phyloP scores from a whole-genome alignment of 1,284 basidiomycete species.

The Peniophora sp. region DNA sequence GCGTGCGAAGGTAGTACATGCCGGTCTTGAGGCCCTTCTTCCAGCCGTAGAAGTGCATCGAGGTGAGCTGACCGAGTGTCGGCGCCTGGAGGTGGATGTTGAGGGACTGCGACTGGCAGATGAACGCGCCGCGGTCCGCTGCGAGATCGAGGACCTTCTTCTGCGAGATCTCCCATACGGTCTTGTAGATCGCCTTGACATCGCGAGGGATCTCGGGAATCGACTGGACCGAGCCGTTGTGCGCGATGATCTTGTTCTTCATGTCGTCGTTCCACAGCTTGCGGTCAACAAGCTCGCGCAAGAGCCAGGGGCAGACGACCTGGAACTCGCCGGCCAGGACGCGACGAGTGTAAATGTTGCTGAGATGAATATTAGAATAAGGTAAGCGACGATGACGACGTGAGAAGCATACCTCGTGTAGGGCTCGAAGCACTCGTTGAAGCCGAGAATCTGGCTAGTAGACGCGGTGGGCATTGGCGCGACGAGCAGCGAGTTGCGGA shows the following conservation, averaged over 20 bases:
- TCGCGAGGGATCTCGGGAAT: slow-evolving; percentile 83
- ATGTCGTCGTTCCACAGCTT: slow-evolving; percentile 97
- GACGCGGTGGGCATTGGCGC: slow-evolving; percentile 99
- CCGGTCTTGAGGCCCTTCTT: slow-evolving; percentile 99
- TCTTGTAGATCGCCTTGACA: slow-evolving; percentile 96
- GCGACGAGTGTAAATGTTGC: slow-evolving; percentile 98
- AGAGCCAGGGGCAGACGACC: slow-evolving; percentile 96
- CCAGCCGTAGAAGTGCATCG: slow-evolving; percentile 99
- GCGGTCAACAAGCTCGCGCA: slow-evolving; percentile 93
- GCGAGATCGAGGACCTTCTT: slow-evolving; percentile 98
- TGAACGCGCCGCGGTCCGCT: slow-evolving; percentile 97
- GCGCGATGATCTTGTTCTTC: slow-evolving; percentile 99
- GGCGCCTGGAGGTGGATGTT: slow-evolving; percentile 94
- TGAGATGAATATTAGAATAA: slow-evolving; percentile 22
- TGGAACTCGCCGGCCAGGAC: slow-evolving; percentile 99
- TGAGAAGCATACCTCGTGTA: slow-evolving; percentile 68
- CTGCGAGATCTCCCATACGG: slow-evolving; percentile 99
- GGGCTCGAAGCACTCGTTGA: slow-evolving; percentile 98
- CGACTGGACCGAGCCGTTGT: slow-evolving; percentile 93
- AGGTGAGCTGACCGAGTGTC: slow-evolving; percentile 90
- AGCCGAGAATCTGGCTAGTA: slow-evolving; percentile 96
- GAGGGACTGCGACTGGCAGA: slow-evolving; percentile 89
- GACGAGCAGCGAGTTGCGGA: slow-evolving; percentile 91
- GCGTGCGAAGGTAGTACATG: slow-evolving; percentile 94
- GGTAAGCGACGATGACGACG: neutral